Evolutionary conservation across 1,139 yeast genomes (phyloP), one percentile per base, ranked within the genome.

Genomic region (Kluyveromyces marxianus): DNA sequence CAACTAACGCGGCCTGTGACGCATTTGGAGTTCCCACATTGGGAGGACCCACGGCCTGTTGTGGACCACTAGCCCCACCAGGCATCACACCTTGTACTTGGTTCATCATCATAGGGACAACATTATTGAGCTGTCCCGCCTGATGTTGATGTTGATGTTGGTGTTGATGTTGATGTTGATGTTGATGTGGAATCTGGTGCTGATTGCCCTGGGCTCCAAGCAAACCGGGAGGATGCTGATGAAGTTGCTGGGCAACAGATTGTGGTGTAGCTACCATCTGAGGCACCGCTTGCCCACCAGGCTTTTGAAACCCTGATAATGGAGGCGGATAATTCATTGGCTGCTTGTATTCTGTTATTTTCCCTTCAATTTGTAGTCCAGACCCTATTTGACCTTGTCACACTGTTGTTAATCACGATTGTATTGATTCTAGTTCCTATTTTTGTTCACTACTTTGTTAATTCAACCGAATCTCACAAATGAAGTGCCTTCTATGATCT

Each of bases 281-380:
- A 25, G 50, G 48, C 42, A 49, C 45, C 43, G 48, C 48, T 38
- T 46, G 38, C 43, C 49, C 40, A 44, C 50, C 42, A 24, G 48
- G 40, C 40, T 50, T 48, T 37, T 52, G 51, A 41, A 48, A 50
- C 21, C 55, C 55, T 42, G 50, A 38, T 45, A 50, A 25, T 25
- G 54, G 52, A 24, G 54, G 49, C 25, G 55, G 50, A 41, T 48
- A 50, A 41, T 51, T 52, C 55, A 51, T 49, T 14, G 39, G 35
- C 35, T 25, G 35, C 35, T 30, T 7, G 34, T 45, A 26, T 26
- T 4, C 8, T 37, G 21, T 30, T 27, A n/a, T 25, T 4, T 25
- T 27, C 4, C 29, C 35, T 31, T 26, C 7, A 7, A 24, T 14
- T 14, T 14, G 21, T 14, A 14, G 21, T 14, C 21, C 21, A 14